Conservation (phyloP, 108 stramenopile genomes). For the Aurantiochytrium sp. region DNA sequence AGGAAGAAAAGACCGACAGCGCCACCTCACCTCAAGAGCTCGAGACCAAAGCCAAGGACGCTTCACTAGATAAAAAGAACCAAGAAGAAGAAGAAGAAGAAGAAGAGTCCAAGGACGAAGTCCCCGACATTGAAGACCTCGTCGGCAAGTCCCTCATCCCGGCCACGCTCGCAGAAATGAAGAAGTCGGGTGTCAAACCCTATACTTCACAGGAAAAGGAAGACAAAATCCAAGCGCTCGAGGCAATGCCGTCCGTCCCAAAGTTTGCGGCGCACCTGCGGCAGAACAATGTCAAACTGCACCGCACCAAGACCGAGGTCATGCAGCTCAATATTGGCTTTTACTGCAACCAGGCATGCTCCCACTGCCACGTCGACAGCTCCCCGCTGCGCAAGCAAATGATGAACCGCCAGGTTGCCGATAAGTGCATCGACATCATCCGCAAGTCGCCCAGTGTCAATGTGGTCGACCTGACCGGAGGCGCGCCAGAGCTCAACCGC, state of each 20-base stretch:
- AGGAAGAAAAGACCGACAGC: not conserved
- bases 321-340: slow-evolving; percentile 94
- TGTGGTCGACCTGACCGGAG: slow-evolving; percentile 89
- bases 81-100: not conserved
- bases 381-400: slow-evolving; percentile 77
- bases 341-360: slow-evolving; percentile 93
- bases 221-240: not conserved
- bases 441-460: slow-evolving; percentile 63
- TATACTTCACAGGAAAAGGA: not conserved
- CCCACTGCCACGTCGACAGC: slow-evolving; percentile 83
- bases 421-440: slow-evolving; percentile 70
- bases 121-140: not conserved
- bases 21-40: not conserved
- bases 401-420: slow-evolving; percentile 76
- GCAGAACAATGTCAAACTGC: not conserved
- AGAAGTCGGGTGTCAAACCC: not conserved
- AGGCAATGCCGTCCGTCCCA: not conserved
- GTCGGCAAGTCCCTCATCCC: slow-evolving; percentile 2
- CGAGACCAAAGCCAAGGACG: not conserved
- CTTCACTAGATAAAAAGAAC: not conserved
- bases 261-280: not conserved
- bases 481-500: slow-evolving; percentile 84
- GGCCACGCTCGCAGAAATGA: not conserved
- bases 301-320: slow-evolving; percentile 36
- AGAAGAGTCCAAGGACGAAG: not conserved